phyloP scores from a whole-genome alignment of 1,284 basidiomycete genomes.

The Austroboletus novae-zelandiae region DNA sequence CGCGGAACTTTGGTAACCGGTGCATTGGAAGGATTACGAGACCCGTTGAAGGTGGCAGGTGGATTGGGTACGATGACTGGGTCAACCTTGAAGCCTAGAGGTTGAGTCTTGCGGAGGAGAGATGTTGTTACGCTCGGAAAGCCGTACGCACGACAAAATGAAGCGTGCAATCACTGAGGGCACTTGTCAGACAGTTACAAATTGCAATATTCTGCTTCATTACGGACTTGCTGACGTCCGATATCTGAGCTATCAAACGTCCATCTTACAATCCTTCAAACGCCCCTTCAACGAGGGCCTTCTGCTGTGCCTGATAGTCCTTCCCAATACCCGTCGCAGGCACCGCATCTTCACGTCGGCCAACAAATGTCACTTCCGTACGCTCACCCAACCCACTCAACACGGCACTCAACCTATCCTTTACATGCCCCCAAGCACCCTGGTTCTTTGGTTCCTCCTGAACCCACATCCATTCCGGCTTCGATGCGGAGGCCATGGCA shows the following conservation, averaged over 20 bases:
- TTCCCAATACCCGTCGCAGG: constrained; percentile 78
- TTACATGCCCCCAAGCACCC: constrained; percentile 73
- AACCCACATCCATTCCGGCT: constrained; percentile 59
- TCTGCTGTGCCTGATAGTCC: constrained; percentile 67
- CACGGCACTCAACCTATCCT: constrained; percentile 52
- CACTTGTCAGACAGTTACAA: too few species aligned
- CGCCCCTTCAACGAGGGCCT: constrained; percentile 52
- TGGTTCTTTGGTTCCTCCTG: constrained; percentile 90
- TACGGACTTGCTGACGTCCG: too few species aligned
- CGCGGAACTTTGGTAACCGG: constrained; percentile 3
- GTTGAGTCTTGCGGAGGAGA: neutral
- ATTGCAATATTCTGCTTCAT: too few species aligned
- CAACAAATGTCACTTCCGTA: constrained; percentile 47
- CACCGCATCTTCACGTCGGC: constrained; percentile 69
- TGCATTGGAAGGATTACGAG: constrained; percentile 17
- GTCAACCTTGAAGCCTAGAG: constrained; percentile 14
- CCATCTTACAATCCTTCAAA: constrained; percentile 43
- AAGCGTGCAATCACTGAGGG: too few species aligned
- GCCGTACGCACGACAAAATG: neutral
- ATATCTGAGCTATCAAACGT: too few species aligned
- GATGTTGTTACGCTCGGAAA: constrained; percentile 20
- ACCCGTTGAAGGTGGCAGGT: constrained; percentile 6
- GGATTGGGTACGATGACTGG: constrained; percentile 14
- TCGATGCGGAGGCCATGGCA: constrained; percentile 16
- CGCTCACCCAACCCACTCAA: constrained; percentile 40